These are phyloP conservation scores for Schwanniomyces polymorphus DNA, from an alignment of 805 yeast genomes.

Conservation along the genomic window DNA sequence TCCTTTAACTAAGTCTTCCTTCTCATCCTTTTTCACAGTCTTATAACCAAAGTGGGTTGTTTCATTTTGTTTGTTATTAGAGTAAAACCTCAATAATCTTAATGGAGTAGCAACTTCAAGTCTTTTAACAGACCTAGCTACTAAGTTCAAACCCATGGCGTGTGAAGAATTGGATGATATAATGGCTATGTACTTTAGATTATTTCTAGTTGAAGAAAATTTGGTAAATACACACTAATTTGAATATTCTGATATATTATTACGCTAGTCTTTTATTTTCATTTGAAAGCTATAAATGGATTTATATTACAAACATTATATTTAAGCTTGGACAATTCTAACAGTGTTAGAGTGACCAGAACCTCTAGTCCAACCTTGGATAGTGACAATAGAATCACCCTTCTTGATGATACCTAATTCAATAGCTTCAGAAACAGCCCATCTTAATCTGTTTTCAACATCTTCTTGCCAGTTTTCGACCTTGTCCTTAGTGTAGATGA, in stretches of 20 bases:
- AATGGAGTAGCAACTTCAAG: constrained; percentile 1
- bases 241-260: neutral
- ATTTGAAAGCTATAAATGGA: constrained; percentile 1
- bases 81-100: constrained; percentile 3
- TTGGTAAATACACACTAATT: neutral
- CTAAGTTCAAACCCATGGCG: constrained; percentile 7
- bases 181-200: neutral
- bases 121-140: constrained; percentile 2
- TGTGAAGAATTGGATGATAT: neutral
- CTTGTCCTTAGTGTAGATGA: constrained; percentile 67
- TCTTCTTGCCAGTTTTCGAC: constrained; percentile 92
- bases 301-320: neutral
- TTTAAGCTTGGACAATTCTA: constrained; percentile 80
- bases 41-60: constrained; percentile 95
- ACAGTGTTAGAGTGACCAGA: constrained; percentile 98
- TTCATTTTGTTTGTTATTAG: constrained; percentile 15
- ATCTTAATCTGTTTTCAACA: constrained; percentile 90
- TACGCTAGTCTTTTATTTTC: neutral
- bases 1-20: constrained; percentile 78
- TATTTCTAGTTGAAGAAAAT: neutral
- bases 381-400: constrained; percentile 89
- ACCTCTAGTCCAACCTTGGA: constrained; percentile 99
- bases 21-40: constrained; percentile 75
- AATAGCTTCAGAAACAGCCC: constrained; percentile 89
- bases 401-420: constrained; percentile 79